Conservation (phyloP, 2,329 filamentous ascomycete genomes). For the Penicillium rolfsii region DNA sequence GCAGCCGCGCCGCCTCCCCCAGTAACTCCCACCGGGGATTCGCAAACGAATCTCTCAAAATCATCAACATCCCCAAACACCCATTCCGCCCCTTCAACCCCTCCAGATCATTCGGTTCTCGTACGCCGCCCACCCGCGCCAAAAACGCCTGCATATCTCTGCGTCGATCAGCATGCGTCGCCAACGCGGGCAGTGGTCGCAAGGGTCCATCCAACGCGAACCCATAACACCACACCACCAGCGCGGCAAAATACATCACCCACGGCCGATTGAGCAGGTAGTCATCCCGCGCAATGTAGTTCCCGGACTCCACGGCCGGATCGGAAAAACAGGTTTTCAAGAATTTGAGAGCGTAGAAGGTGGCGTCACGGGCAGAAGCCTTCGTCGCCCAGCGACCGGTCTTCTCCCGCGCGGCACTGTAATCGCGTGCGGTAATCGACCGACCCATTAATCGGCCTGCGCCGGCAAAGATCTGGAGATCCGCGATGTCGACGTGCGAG, state of each 20-base stretch:
- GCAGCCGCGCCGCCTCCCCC: conserved; percentile 78
- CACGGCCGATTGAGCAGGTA: conserved; percentile 88
- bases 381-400: conserved; percentile 87
- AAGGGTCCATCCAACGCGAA: conserved; percentile 85
- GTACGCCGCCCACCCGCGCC: conserved; percentile 69
- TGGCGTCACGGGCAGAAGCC: conserved; percentile 84
- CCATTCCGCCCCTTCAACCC: conserved; percentile 75
- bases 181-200: conserved; percentile 54
- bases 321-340: conserved; percentile 75
- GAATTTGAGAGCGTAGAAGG: conserved; percentile 89
- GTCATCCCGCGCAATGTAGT: conserved; percentile 84
- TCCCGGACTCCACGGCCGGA: conserved; percentile 32
- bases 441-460: conserved; percentile 83
- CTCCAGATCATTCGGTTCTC: conserved; percentile 76
- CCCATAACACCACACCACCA: conserved; percentile 95
- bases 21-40: conserved; percentile 89
- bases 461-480: conserved; percentile 93
- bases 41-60: conserved; percentile 79
- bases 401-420: conserved; percentile 74
- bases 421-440: conserved; percentile 79
- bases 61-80: conserved; percentile 77
- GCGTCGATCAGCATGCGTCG: conserved; percentile 67
- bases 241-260: conserved; percentile 89
- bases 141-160: conserved; percentile 81
- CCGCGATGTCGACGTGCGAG: conserved; percentile 96